A percentile compares a stretch with the other conserved stretches of the same genome.
Conservation (phyloP, 306 rosid species). For the Pterocarpus santalinus region DNA sequence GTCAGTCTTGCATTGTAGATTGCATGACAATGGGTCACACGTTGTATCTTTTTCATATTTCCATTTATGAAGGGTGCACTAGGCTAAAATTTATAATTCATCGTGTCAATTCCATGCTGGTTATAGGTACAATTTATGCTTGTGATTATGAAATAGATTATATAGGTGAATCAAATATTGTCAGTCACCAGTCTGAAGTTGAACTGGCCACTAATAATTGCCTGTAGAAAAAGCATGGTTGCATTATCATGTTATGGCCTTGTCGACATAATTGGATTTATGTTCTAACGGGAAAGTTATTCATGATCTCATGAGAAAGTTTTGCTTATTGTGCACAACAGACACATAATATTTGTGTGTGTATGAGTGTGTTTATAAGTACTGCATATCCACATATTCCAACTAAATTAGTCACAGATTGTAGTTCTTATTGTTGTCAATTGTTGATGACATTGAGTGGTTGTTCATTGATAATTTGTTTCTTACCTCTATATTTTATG, state of each 20-base stretch:
- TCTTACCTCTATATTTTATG: constrained; percentile 15
- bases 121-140: neutral
- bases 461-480: constrained; percentile 40
- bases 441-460: constrained; percentile 29
- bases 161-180: neutral
- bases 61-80: neutral
- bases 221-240: neutral
- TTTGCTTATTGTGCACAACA: too few species aligned
- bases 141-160: neutral
- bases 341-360: neutral
- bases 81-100: constrained; percentile 18
- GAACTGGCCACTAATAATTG: neutral
- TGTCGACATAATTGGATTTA: neutral
- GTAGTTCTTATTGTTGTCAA: constrained; percentile 21
- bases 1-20: constrained; percentile 27
- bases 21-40: constrained; percentile 7
- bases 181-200: neutral
- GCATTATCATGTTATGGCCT: constrained; percentile 2
- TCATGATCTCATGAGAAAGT: too few species aligned
- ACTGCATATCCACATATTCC: neutral
- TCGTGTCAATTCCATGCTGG: neutral
- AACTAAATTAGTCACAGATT: constrained; percentile 11
- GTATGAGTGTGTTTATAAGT: neutral
- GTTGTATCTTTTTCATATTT: constrained; percentile 4
- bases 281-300: too few species aligned